Conservation (phyloP, 208 protist species). For the Borovskyia barvae region DNA sequence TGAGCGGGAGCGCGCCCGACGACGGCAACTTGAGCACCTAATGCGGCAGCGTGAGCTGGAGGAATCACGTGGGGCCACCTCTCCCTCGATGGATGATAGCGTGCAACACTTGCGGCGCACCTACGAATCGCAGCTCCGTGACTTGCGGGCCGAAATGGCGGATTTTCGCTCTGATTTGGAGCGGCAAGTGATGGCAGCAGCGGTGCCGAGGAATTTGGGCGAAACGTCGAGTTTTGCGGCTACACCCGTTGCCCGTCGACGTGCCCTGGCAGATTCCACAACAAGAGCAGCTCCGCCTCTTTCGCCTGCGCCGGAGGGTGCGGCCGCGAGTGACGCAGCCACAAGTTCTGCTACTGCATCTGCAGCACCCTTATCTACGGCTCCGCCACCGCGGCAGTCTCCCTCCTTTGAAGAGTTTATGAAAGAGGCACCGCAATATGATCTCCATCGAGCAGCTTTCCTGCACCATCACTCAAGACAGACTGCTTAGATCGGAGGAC, state of each 20-base stretch:
- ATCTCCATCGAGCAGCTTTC: constrained; percentile 30
- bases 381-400: not conserved
- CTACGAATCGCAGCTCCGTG: constrained; percentile 20
- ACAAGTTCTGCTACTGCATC: too few species aligned
- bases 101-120: constrained; percentile 1
- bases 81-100: not conserved
- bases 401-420: constrained; percentile 74
- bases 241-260: not conserved
- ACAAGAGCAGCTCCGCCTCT: too few species aligned
- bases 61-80: not conserved
- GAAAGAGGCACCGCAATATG: constrained; percentile 58
- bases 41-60: constrained; percentile 16
- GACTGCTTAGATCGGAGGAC: too few species aligned
- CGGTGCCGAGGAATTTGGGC: not conserved
- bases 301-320: too few species aligned
- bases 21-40: constrained; percentile 23
- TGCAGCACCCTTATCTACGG: too few species aligned
- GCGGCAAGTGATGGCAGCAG: not conserved
- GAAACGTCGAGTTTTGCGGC: not conserved
- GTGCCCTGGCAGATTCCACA: too few species aligned
- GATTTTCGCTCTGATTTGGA: constrained; percentile 8
- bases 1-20: constrained; percentile 34
- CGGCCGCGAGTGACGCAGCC: too few species aligned
- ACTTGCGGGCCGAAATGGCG: constrained; percentile 20
- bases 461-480: constrained; percentile 4